Percentiles rank a stretch among this genome's conserved stretches.
Evolutionary conservation across 1,284 basidiomycete genomes (phyloP).

Genomic region (Papiliotrema terrestris): DNA sequence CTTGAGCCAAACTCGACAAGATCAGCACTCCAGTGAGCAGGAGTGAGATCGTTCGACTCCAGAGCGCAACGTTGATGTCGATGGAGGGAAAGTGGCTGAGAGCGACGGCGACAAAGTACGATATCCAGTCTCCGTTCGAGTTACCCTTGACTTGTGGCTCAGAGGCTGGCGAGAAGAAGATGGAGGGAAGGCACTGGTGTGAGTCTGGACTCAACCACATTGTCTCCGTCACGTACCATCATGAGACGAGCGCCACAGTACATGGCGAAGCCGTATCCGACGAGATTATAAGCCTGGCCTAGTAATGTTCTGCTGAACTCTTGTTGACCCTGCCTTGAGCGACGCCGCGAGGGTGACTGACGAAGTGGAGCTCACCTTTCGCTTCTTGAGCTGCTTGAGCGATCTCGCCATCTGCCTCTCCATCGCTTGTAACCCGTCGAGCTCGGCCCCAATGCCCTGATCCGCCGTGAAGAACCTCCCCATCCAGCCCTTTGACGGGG

Average conservation of each 20-base stretch:
- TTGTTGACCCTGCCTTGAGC: slow-evolving; percentile 30
- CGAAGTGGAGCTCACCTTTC: slow-evolving; percentile 23
- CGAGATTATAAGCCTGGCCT: slow-evolving; percentile 38
- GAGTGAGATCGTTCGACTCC: slow-evolving; percentile 45
- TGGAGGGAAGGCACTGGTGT: slow-evolving; percentile 38
- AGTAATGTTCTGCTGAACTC: slow-evolving; percentile 41
- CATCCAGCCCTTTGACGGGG: slow-evolving; percentile 27
- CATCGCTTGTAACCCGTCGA: slow-evolving; percentile 42
- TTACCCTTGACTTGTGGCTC: slow-evolving; percentile 32
- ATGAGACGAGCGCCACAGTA: slow-evolving; percentile 47
- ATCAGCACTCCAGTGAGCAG: slow-evolving; percentile 46
- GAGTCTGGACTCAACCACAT: not conserved
- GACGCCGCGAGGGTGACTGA: not conserved
- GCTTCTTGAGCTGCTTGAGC: slow-evolving; percentile 37
- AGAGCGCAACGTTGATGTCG: slow-evolving; percentile 43
- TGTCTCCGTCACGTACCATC: slow-evolving; percentile 29
- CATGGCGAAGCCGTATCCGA: slow-evolving; percentile 44
- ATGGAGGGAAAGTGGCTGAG: slow-evolving; percentile 40
- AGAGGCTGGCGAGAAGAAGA: slow-evolving; percentile 32
- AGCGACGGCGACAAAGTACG: slow-evolving; percentile 44
- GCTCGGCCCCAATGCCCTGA: slow-evolving; percentile 21
- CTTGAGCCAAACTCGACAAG: slow-evolving; percentile 42
- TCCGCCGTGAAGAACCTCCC: slow-evolving; percentile 30
- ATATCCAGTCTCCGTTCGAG: slow-evolving; percentile 50
- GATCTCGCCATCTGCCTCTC: slow-evolving; percentile 38